These are phyloP conservation scores for Colletotrichum gloeosporioides DNA, from an alignment of 2,329 filamentous ascomycete genomes.

Conservation along the genomic window DNA sequence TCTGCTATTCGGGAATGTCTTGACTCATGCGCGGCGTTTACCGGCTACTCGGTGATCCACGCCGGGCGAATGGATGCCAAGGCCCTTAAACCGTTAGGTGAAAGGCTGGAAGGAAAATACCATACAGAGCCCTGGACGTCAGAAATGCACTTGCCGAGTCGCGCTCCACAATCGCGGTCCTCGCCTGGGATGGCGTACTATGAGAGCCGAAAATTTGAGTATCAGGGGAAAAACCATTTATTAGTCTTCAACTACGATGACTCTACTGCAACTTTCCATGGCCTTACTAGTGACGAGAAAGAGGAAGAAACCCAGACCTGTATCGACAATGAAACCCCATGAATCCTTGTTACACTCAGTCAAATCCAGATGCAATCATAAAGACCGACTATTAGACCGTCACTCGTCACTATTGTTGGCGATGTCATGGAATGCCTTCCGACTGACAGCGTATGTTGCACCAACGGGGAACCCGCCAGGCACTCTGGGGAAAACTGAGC, in stretches of 20 bases:
- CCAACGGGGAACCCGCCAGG: not conserved
- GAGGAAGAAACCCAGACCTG: not conserved
- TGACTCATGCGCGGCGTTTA: not conserved
- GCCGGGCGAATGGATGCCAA: not conserved
- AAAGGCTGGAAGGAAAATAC: not conserved
- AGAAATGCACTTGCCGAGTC: not conserved
- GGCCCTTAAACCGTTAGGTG: not conserved
- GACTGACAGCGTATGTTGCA: not conserved
- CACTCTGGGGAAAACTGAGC: constrained; percentile 53
- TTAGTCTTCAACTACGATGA: not conserved
- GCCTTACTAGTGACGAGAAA: not conserved
- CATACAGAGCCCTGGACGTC: not conserved
- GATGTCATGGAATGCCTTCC: not conserved
- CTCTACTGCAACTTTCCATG: not conserved
- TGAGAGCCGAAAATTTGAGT: not conserved
- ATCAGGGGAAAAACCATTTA: too few relatives aligned
- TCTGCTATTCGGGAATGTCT: not conserved
- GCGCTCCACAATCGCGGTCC: not conserved
- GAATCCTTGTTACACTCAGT: not conserved
- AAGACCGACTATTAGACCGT: not conserved
- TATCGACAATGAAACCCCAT: not conserved
- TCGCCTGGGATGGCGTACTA: not conserved
- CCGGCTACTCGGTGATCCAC: not conserved
- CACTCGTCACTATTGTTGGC: not conserved
- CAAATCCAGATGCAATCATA: accelerated